Conservation (phyloP, 257 asterid species). For the Scutellaria minor region DNA sequence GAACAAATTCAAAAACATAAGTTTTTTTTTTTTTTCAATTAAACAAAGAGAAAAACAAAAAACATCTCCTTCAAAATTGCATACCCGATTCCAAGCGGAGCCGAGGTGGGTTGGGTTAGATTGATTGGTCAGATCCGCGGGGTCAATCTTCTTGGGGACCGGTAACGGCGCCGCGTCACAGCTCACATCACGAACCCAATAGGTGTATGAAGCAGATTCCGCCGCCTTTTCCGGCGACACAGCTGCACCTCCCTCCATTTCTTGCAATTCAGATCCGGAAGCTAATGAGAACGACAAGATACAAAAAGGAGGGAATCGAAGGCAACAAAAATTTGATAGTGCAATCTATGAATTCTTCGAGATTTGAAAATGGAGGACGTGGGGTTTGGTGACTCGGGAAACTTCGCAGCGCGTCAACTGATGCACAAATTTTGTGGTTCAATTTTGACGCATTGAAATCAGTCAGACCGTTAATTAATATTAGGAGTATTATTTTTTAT, state of each 20-base stretch:
- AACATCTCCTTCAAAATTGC: background rate
- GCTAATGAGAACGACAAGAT: slow-evolving; percentile 10
- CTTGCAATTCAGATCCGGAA: slow-evolving; percentile 7
- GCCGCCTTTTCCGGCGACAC: slow-evolving; percentile 43
- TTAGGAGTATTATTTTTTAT: background rate
- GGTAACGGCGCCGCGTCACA: slow-evolving; percentile 70
- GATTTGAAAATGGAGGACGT: background rate
- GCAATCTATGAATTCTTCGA: slow-evolving; percentile 2
- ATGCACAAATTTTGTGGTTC: slow-evolving; percentile 33
- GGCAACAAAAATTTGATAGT: background rate
- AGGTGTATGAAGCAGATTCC: slow-evolving; percentile 57
- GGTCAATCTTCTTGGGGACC: slow-evolving; percentile 59
- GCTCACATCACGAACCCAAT: slow-evolving; percentile 60
- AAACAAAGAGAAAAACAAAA: background rate
- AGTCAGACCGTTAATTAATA: background rate
- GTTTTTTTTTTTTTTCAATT: background rate
- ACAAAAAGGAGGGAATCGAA: slow-evolving; percentile 8
- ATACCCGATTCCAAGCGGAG: slow-evolving; percentile 73
- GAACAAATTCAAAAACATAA: background rate
- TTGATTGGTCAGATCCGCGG: slow-evolving; percentile 43
- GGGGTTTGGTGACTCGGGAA: slow-evolving; percentile 37
- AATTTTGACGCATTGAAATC: slow-evolving; percentile 33
- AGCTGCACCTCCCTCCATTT: slow-evolving; percentile 59
- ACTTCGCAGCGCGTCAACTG: slow-evolving; percentile 26
- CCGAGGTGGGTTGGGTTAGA: slow-evolving; percentile 58